Evolutionary conservation across 2,329 filamentous ascomycete genomes (phyloP).

Genomic region (Chalara sp.): DNA sequence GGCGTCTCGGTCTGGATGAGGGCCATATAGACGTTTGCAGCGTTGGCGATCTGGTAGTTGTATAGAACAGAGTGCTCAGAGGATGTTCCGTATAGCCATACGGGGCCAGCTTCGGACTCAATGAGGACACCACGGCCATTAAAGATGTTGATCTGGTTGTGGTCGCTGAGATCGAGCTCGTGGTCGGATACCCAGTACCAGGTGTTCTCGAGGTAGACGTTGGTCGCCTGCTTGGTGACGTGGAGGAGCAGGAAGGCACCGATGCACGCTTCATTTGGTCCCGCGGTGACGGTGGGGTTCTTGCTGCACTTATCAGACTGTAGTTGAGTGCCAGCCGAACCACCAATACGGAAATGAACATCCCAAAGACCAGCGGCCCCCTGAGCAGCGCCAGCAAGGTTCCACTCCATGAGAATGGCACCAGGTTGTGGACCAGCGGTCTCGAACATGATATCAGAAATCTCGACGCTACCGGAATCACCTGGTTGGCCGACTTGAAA

Average conservation of each 20-base stretch:
- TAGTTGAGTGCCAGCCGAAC: constrained; percentile 74
- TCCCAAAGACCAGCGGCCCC: constrained; percentile 85
- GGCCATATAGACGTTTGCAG: constrained; percentile 73
- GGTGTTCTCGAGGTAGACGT: constrained; percentile 78
- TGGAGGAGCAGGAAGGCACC: constrained; percentile 68
- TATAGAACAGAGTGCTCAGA: constrained; percentile 61
- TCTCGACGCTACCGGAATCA: constrained; percentile 75
- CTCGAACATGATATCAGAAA: constrained; percentile 80
- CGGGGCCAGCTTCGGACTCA: constrained; percentile 64
- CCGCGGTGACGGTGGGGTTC: constrained; percentile 56
- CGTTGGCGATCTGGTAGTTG: constrained; percentile 80
- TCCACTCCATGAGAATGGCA: constrained; percentile 89
- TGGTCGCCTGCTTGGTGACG: constrained; percentile 50
- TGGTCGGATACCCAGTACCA: constrained; percentile 93
- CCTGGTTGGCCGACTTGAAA: constrained; percentile 77
- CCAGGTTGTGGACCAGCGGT: constrained; percentile 75
- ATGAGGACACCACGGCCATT: constrained; percentile 68
- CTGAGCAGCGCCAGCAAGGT: constrained; percentile 60
- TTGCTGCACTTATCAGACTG: constrained; percentile 72
- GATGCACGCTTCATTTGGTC: constrained; percentile 60
- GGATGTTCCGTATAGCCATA: constrained; percentile 77
- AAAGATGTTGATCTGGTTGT: constrained; percentile 79
- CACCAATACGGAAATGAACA: constrained; percentile 89
- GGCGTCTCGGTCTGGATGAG: constrained; percentile 87
- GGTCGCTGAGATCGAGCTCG: constrained; percentile 69